Conservation (phyloP, 805 yeast genomes). For the Candida manassasensis region DNA sequence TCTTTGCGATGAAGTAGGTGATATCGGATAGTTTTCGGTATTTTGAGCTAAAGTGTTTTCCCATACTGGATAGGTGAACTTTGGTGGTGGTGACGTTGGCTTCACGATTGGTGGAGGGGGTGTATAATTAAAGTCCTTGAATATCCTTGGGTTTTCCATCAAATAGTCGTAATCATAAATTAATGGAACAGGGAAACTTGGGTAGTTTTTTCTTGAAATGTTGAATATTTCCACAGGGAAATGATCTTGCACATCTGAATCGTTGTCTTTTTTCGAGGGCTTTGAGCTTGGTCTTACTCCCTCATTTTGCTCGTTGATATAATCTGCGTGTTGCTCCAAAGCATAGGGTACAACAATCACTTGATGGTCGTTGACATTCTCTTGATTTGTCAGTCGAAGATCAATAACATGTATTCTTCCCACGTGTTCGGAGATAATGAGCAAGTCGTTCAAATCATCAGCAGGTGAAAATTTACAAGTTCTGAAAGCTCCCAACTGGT, state of each 20-base stretch:
- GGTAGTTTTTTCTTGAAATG: conserved; percentile 4
- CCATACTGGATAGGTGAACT: conserved; percentile 21
- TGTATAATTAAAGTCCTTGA: conserved; percentile 30
- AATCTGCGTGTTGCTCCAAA: conserved; percentile 34
- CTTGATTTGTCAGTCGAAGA: conserved; percentile 52
- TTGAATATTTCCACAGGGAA: conserved; percentile 1
- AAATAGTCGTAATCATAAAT: conserved; percentile 41
- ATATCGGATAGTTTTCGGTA: conserved; percentile 5
- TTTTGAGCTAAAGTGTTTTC: conserved; percentile 3
- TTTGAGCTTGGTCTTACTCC: neutral
- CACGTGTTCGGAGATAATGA: conserved; percentile 76
- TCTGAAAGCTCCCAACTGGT: conserved; percentile 63
- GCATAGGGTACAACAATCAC: conserved; percentile 63
- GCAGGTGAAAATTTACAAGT: conserved; percentile 45
- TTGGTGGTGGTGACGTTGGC: conserved; percentile 14
- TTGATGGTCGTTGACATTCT: conserved; percentile 54
- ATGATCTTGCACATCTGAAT: conserved; percentile 2
- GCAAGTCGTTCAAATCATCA: conserved; percentile 65
- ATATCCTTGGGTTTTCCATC: conserved; percentile 33
- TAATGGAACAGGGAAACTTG: conserved; percentile 28
- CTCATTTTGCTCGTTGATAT: conserved; percentile 1
- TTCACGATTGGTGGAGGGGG: conserved; percentile 20
- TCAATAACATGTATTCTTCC: conserved; percentile 86
- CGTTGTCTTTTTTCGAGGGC: conserved; percentile 7
- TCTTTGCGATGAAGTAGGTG: conserved; percentile 15